Base-by-base conservation (phyloP, 1,284 basidiomycete species). In the Trametes versicolor region DNA sequence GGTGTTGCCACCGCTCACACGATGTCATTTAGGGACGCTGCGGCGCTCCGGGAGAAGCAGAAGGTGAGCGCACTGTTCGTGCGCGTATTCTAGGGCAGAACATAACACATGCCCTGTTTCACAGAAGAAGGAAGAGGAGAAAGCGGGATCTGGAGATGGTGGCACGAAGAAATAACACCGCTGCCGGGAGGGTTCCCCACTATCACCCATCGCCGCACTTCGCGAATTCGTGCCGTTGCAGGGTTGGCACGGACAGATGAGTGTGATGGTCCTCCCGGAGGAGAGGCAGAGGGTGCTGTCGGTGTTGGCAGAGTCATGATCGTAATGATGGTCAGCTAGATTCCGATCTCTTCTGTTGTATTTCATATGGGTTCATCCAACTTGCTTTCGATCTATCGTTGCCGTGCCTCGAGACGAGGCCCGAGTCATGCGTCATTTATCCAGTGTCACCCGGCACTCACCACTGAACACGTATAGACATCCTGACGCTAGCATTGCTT, bases 21-120 rank as follows among this genome's bases (percentile, higher is more conserved):
- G 47, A 48, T 51, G 50, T 47, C 21, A 12, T 10, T 4, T 63
- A 94, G 91, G 65, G 91, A 94, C 75, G 91, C 91, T 50, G 89
- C 90, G 70, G 84, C 85, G 57, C 75, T 93, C 62, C 84, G 89
- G 64, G 87, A 87, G 66, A 94, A 94, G 76, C 92, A 94, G 75
- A 91, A 90, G 88, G 78, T 87, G 64, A 45, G 69, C 61, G 10
- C 32, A 17, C n/a, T 17, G 19, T 7, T 7, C n/a, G 37, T 51
- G 32, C 59, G 25, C 51, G n/a, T 45, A 17, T 19, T 8, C 17
- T 37, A 19, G n/a, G 6, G 15, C 50, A 25, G 9, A 5, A 19
- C 25, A 49, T 65, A 47, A 65, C 62, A 52, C 32, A 27, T 45
- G 19, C 36, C 13, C 29, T 49, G 19, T 47, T 32, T 65, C 29